Base-by-base conservation (phyloP, 2,329 filamentous ascomycete species). In the Pseudofabraea citricarpa region DNA sequence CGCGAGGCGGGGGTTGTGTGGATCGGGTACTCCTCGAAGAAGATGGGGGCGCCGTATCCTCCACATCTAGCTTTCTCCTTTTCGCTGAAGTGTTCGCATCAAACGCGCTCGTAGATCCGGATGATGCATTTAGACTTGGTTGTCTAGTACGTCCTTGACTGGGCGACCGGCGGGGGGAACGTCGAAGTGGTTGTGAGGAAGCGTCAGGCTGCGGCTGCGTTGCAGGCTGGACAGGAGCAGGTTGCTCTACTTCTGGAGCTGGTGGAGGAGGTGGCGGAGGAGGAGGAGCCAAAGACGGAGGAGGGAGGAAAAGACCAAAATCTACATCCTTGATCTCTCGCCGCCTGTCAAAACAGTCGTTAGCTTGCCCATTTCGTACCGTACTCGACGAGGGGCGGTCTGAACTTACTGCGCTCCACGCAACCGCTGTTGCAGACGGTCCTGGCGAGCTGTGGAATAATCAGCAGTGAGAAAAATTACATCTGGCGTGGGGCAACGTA, bases 371-470 rank as follows among this genome's bases (percentile, higher is more conserved):
- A n/a, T n/a, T n/a, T n/a, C n/a, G n/a, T n/a, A n/a, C n/a, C n/a
- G n/a, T 5, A 1, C 13, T 33, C 45, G 35, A 47, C 39, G 20
- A 32, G 29, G 12, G 19, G 22, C 8, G 12, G 2, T 21, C 10
- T 21, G 9, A 23, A 61, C 74, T 52, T 69, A 81, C 79, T 78
- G 76, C 32, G 79, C 79, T 48, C 80, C 80, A 49, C 80, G 78
- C 59, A 84, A 74, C 58, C 80, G 79, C 65, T 81, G 73, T 50
- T 79, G 77, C 66, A 83, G 72, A 56, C 78, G 77, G 59, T 81
- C 77, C 53, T 78, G 75, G 53, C 79, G 77, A 57, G 70, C 73
- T 77, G 26, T n/a, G 18, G 33, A 42, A 27, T 13, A 27, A 38
- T 53, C 48, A 53, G 50, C 36, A 29, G 6, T 29, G 7, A 16